These are phyloP conservation scores for Papiliotrema nemorosa DNA, from an alignment of 1,284 basidiomycete genomes.

Conservation along the genomic window DNA sequence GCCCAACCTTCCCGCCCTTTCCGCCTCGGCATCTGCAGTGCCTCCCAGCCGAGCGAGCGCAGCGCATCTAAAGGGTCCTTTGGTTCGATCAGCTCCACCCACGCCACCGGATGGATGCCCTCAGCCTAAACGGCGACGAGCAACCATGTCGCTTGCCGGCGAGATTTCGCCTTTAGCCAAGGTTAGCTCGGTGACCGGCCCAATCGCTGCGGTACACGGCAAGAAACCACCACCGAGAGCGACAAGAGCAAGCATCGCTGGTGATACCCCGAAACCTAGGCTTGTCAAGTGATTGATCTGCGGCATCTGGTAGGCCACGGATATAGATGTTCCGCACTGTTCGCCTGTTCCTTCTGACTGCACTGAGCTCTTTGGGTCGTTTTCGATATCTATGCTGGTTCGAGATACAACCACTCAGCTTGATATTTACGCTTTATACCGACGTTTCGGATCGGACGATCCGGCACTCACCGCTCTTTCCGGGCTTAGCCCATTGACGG, in stretches of 20 bases:
- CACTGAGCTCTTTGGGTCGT: too few relatives aligned
- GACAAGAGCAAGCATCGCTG: constrained; percentile 5
- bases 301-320: too few relatives aligned
- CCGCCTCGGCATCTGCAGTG: constrained; percentile 12
- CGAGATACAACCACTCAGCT: too few relatives aligned
- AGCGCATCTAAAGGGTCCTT: constrained; percentile 22
- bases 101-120: constrained; percentile 39
- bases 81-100: constrained; percentile 31
- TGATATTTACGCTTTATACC: too few relatives aligned
- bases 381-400: too few relatives aligned
- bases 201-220: not conserved
- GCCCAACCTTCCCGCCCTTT: constrained; percentile 23
- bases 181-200: not conserved
- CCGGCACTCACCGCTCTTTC: too few relatives aligned
- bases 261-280: constrained; percentile 4
- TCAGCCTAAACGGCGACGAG: constrained; percentile 39
- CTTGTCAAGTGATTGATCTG: constrained; percentile 1
- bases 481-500: too few relatives aligned
- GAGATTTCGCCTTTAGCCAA: constrained; percentile 10
- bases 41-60: not conserved
- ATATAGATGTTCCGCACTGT: too few relatives aligned
- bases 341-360: too few relatives aligned
- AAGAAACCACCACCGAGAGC: constrained; percentile 2
- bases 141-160: constrained; percentile 25
- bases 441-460: too few relatives aligned